Conservation (phyloP, 768 basidiomycete species). For the Thelephora ganbajun region DNA sequence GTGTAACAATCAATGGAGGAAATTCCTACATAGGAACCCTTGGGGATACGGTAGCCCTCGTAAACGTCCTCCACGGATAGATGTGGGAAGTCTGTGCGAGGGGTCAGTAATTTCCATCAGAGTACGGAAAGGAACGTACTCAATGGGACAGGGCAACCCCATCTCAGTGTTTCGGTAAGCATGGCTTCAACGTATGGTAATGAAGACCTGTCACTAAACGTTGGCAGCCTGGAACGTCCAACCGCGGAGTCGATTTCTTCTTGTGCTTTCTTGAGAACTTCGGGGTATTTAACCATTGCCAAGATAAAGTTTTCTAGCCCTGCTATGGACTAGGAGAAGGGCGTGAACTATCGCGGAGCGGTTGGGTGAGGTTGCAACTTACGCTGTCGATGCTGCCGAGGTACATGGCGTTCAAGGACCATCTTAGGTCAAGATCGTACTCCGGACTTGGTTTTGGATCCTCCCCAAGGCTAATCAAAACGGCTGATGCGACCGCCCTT, state of each 20-base stretch:
- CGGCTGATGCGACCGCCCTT: too few species aligned
- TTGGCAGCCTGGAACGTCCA: constrained; percentile 42
- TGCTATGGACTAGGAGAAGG: constrained; percentile 36
- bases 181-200: constrained; percentile 50
- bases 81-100: constrained; percentile 44
- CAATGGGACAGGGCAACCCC: constrained; percentile 43
- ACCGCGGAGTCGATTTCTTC: constrained; percentile 55
- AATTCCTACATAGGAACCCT: constrained; percentile 49
- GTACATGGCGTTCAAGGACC: constrained; percentile 77
- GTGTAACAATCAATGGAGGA: too few species aligned
- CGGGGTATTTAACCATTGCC: constrained; percentile 50
- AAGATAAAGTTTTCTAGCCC: constrained; percentile 46
- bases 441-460: too few species aligned
- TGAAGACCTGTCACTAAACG: constrained; percentile 35
- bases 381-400: constrained; percentile 51
- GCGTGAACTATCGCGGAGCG: not conserved
- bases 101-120: not conserved
- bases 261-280: constrained; percentile 42
- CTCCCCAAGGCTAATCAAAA: too few species aligned
- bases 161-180: constrained; percentile 43
- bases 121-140: constrained; percentile 19
- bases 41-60: constrained; percentile 41
- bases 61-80: constrained; percentile 53
- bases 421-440: constrained; percentile 65
- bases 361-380: constrained; percentile 6